phyloP scores from a whole-genome alignment of 2,329 filamentous ascomycete genomes.

The Fusarium sp. region DNA sequence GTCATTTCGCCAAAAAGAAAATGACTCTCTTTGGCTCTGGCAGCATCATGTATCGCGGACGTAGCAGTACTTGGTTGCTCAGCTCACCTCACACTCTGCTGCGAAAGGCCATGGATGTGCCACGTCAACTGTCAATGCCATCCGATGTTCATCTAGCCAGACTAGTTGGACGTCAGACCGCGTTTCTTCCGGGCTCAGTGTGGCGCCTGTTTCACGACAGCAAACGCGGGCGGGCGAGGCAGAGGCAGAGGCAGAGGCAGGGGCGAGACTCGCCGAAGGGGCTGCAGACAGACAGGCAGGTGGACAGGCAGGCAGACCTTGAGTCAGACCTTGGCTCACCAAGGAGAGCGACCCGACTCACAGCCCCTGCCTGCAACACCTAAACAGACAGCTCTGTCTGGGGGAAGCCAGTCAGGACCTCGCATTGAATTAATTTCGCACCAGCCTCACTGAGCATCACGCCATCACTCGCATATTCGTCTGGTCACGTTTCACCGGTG shows the following conservation, averaged over 20 bases:
- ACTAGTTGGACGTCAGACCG: slow-evolving; percentile 21
- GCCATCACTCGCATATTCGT: slow-evolving; percentile 43
- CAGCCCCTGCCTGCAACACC: background rate
- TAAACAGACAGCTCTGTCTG: background rate
- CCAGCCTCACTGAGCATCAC: slow-evolving; percentile 33
- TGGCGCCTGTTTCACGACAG: slow-evolving; percentile 30
- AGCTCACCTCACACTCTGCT: background rate
- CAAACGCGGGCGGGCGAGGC: slow-evolving; percentile 2
- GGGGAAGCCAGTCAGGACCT: slow-evolving; percentile 9
- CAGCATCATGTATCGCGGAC: slow-evolving; percentile 4
- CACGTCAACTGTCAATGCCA: slow-evolving; percentile 40
- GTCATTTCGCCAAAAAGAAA: background rate
- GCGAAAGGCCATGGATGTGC: slow-evolving; percentile 23
- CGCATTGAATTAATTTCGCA: slow-evolving; percentile 42
- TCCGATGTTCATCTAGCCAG: slow-evolving; percentile 11
- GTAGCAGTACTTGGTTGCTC: slow-evolving; percentile 20
- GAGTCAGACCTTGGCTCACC: slow-evolving; percentile 1
- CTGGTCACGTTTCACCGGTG: slow-evolving; percentile 41
- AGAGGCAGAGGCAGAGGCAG: background rate
- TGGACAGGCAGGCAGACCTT: background rate
- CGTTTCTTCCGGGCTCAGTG: slow-evolving; percentile 8
- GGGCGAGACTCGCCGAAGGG: background rate
- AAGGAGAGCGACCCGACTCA: background rate
- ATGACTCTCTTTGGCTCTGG: background rate
- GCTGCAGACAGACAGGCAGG: background rate